Base-by-base conservation (phyloP, 495 filamentous ascomycete genomes). In the Podospora pseudocomata region DNA sequence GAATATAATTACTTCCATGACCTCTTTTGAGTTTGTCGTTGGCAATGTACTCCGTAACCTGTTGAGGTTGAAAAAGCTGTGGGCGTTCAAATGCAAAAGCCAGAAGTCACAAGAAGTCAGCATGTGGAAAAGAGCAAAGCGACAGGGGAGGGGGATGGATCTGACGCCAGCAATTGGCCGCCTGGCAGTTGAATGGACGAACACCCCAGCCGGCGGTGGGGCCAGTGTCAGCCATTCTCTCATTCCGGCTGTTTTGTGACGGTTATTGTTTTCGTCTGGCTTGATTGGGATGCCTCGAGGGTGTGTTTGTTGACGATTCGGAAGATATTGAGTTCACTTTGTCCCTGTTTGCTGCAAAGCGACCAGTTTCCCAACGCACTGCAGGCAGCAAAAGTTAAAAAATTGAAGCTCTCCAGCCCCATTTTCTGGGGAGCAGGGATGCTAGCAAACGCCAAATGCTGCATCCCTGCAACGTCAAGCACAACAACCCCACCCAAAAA, bases 151-250 rank as follows among this genome's bases (percentile, higher is more conserved):
- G 26, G 26, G 27, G n/a, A 63, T 13, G 28, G 61, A 49, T 49
- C 63, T 60, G 62, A 55, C 62, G 67, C 67, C 57, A 23, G 19
- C 39, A 15, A 68, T 68, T 68, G 63, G 67, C 54, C 62, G 67
- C 67, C 67, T 60, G 18, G 61, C 3, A n/a, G 13, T 27, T 32
- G 30, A 32, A 32, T 32, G 30, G 30, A 32, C 30, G 30, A 32
- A 32, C 30, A 32, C 30, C 30, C 30, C 30, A 32, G 30, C 30
- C 4, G 15, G 39, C 5, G 5, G 19, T 18, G 59, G 59, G 59
- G 59, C 59, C 4, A 61, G 59, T 13, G 9, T 16, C 59, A 18
- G 26, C 4, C 59, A 27, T 28, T 61, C 59, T 26, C 34, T 32
- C 30, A 32, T 32, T 32, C 30, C 4, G 30, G 30, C 30, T 32